Base-by-base conservation (phyloP, 768 basidiomycete species). In the Termitomyces sp. region DNA sequence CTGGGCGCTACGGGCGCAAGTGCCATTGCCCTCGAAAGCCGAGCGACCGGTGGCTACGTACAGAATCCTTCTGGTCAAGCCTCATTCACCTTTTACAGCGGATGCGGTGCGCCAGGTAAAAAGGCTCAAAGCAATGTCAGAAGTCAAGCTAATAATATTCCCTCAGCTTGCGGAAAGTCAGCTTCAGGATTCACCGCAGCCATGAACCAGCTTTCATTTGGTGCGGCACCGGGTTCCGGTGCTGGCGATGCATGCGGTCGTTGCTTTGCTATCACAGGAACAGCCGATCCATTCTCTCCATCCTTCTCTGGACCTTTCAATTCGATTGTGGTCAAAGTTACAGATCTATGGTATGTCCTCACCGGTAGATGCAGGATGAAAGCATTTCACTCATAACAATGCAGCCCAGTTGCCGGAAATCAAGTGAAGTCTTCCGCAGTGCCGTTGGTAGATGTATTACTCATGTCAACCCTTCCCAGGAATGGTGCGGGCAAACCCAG, bases 231-330 rank as follows among this genome's bases (percentile, higher is more conserved):
- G 20, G 81, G 82, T 0, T 31, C 70, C 0, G 83, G 83, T 11
- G 69, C 81, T 2, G 84, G 84, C 16, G 84, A 84, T 68, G 84
- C 81, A 11, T 86, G 84, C 61, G 84, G 84, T 15, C 80, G 84
- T 39, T 85, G 84, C 73, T 85, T 86, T 66, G 69, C 75, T 20
- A 50, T 85, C 57, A 82, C 83, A 1, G 82, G 76, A 41, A 73
- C 67, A 16, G 60, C 66, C 11, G 83, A 85, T 66, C 84, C 85
- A 20, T 84, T 71, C 72, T 79, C 81, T 24, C 81, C 82, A 1
- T 58, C 70, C 0, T 84, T 63, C 68, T 67, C 72, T 16, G 83
- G 81, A 11, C 81, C 83, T 16, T 83, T 83, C 72, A 63, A 81
- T 34, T 72, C 75, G 33, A 79, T 85, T 57, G 73, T 86, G 41